phyloP scores from a whole-genome alignment of 345 rosid genomes.

The Crucihimalaya himalaica region DNA sequence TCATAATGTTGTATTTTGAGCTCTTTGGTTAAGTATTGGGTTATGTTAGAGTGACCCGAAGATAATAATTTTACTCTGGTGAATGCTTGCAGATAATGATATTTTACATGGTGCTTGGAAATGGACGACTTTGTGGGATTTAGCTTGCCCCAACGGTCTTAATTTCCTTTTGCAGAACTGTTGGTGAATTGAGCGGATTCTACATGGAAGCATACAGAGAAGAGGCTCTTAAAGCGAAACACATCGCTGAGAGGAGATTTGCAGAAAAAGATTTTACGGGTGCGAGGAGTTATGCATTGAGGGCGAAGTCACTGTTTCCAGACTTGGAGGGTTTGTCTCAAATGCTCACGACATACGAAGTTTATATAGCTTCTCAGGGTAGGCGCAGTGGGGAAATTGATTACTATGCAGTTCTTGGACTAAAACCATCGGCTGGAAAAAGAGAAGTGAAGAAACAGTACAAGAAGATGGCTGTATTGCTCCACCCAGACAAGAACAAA shows the following conservation, averaged over 20 bases:
- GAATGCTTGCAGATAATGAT: slow-evolving; percentile 15
- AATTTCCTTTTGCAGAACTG: slow-evolving; percentile 38
- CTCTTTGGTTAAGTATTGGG: neutral
- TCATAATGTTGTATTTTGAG: slow-evolving; percentile 3
- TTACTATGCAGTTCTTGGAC: slow-evolving; percentile 83
- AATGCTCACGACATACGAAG: slow-evolving; percentile 90
- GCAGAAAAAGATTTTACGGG: slow-evolving; percentile 72
- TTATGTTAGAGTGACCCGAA: neutral
- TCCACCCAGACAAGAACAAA: slow-evolving; percentile 85
- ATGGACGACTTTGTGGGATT: slow-evolving; percentile 41
- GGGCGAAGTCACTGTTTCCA: slow-evolving; percentile 76
- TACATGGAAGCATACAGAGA: slow-evolving; percentile 71
- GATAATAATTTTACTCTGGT: neutral
- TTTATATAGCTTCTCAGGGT: slow-evolving; percentile 74
- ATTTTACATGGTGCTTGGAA: too few relatives aligned
- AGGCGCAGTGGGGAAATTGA: slow-evolving; percentile 66
- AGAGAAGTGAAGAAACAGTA: slow-evolving; percentile 90
- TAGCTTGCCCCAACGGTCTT: slow-evolving; percentile 36
- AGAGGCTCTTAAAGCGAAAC: slow-evolving; percentile 86
- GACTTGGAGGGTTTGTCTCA: slow-evolving; percentile 89
- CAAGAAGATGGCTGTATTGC: slow-evolving; percentile 87
- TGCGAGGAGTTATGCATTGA: slow-evolving; percentile 82
- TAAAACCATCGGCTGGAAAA: slow-evolving; percentile 86
- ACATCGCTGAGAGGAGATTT: slow-evolving; percentile 84
- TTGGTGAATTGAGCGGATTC: slow-evolving; percentile 37